Evolutionary conservation across 2,329 filamentous ascomycete genomes (phyloP).

Genomic region (Fusarium anguioides): DNA sequence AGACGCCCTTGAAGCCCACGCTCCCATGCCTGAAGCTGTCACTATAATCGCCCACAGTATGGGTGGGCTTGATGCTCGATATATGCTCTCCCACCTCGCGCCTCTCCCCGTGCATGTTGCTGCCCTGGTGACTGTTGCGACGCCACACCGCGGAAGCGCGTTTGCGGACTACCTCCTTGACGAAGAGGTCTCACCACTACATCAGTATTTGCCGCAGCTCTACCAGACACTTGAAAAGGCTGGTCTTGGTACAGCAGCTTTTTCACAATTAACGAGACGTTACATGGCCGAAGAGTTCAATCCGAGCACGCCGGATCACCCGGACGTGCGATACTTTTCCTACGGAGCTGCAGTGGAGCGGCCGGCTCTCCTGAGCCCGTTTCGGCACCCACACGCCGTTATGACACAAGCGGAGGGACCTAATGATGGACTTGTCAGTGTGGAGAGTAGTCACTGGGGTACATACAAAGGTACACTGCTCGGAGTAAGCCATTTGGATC

Average conservation of each 20-base stretch:
- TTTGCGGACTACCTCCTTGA: conserved; percentile 67
- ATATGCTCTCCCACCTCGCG: conserved; percentile 70
- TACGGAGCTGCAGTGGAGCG: conserved; percentile 65
- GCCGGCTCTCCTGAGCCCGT: conserved; percentile 72
- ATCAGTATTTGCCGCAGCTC: conserved; percentile 63
- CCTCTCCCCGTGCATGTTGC: conserved; percentile 60
- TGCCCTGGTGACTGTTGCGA: conserved; percentile 66
- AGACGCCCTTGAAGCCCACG: conserved; percentile 60
- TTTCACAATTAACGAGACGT: conserved; percentile 67
- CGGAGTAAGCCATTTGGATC: conserved; percentile 70
- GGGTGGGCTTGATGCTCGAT: conserved; percentile 73
- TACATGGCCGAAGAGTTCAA: conserved; percentile 72
- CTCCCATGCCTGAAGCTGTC: conserved; percentile 62
- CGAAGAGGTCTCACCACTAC: conserved; percentile 52
- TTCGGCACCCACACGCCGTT: conserved; percentile 63
- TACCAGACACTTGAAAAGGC: conserved; percentile 63
- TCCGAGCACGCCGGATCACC: conserved; percentile 63
- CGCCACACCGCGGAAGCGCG: conserved; percentile 65
- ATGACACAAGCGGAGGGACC: conserved; percentile 65
- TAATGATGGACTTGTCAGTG: conserved; percentile 76
- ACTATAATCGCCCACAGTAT: conserved; percentile 80
- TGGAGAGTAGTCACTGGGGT: conserved; percentile 71
- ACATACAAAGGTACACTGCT: conserved; percentile 72
- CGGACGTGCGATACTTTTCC: conserved; percentile 68
- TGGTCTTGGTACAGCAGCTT: conserved; percentile 69